phyloP scores from a whole-genome alignment of 2,329 filamentous ascomycete species.

The Fusarium avenaceum region DNA sequence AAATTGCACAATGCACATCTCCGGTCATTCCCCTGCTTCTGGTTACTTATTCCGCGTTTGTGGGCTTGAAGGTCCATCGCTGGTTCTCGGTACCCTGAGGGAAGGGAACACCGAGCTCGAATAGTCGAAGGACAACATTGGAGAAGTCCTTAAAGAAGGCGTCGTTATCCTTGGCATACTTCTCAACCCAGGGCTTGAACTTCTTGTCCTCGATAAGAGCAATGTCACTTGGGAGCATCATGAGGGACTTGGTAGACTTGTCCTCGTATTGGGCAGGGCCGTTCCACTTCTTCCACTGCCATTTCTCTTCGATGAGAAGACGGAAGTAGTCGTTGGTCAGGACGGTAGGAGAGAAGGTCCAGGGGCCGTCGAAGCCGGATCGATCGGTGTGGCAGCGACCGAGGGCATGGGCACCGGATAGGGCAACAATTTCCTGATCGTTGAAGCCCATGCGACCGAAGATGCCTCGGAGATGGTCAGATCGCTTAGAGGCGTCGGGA shows the following conservation, averaged over 20 bases:
- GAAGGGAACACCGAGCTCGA: conserved; percentile 96
- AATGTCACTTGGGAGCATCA: conserved; percentile 98
- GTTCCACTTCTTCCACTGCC: conserved; percentile 91
- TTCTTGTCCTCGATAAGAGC: conserved; percentile 88
- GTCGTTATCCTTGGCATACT: conserved; percentile 92
- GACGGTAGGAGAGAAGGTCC: conserved; percentile 92
- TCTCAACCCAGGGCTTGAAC: conserved; percentile 83
- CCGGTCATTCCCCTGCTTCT: not conserved
- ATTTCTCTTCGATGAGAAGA: conserved; percentile 91
- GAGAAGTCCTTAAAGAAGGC: conserved; percentile 95
- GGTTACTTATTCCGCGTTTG: conserved; percentile 52
- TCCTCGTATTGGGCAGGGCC: conserved; percentile 92
- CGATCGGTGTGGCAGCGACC: conserved; percentile 92
- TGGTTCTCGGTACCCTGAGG: conserved; percentile 69
- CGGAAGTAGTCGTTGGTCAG: conserved; percentile 96
- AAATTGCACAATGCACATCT: conserved; percentile 31
- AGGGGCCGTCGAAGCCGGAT: conserved; percentile 88
- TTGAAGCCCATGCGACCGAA: conserved; percentile 98
- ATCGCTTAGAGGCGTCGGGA: conserved; percentile 82
- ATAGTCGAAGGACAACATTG: conserved; percentile 81
- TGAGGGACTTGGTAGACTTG: conserved; percentile 85
- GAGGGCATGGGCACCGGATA: conserved; percentile 86
- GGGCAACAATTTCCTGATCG: conserved; percentile 95
- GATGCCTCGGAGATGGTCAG: conserved; percentile 88
- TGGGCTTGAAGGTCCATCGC: conserved; percentile 75